Evolutionary conservation across 768 basidiomycete genomes (phyloP), one percentile per base, ranked within the genome.

Genomic region (Termitomyces bulborhizus): DNA sequence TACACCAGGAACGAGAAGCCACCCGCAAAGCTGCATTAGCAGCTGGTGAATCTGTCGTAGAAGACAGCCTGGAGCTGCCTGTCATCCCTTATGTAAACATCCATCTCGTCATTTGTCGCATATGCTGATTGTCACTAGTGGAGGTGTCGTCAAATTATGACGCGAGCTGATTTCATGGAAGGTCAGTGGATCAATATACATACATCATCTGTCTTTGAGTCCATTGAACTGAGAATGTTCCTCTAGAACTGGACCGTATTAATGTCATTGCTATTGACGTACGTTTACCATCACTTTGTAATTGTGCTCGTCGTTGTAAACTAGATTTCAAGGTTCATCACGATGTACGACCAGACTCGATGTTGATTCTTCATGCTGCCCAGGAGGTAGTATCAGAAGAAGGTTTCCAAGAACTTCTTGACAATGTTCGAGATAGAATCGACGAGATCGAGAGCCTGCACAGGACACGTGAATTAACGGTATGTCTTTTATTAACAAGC

Each of bases 391-490:
- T 84, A 16, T 76, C 79, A 24, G 85, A 85, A 66, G 83, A 86
- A 46, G 90, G 82, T 8, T 94, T 95, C 63, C 84, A 93, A 48
- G 85, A 89, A n/a, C 65, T 84, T 36, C 76, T 92, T 16, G 79
- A 90, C 57, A 76, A 74, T 50, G 91, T 92, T 5, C 76, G 88
- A 48, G 81, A 81, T 56, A 76, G 93, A 13, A 83, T 94, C 40
- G 88, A 93, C 67, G 86, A 90, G 68, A 94, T 95, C 63, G 93
- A 95, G 71, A 87, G 85, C 67, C 65, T 93, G 55, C 88, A 89
- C 56, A 77, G 89, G 42, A 91, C 89, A 24, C 72, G 86, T 54
- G 88, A 91, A 69, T 68, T 90, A 57, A 89, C 86, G 42, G 88
- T 89, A 62, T 72, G 27, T 55, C 16, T 45, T 37, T 18, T 18